phyloP scores from a whole-genome alignment of 1,284 basidiomycete genomes.

The Cutaneotrichosporon sp. region DNA sequence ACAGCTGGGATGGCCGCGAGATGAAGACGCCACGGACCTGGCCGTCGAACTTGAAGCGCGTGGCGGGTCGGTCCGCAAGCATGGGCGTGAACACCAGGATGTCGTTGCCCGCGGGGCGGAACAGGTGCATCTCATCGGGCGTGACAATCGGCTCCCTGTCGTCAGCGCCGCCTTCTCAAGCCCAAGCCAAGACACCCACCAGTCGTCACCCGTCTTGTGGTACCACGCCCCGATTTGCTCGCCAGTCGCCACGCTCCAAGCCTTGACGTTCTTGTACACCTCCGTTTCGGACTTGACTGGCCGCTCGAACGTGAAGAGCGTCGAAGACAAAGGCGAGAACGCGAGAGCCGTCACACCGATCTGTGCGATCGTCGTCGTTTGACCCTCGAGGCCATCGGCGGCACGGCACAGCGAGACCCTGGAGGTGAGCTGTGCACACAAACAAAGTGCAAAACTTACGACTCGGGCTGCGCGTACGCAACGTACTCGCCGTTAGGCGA shows the following conservation, averaged over 20 bases:
- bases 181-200: slow-evolving; percentile 31
- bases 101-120: slow-evolving; percentile 65
- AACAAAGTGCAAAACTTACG: slow-evolving; percentile 56
- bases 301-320: slow-evolving; percentile 91
- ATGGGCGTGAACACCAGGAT: slow-evolving; percentile 72
- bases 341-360: slow-evolving; percentile 76
- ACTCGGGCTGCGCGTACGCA: slow-evolving; percentile 74
- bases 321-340: slow-evolving; percentile 90
- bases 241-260: slow-evolving; percentile 46
- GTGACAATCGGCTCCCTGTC: slow-evolving; percentile 80
- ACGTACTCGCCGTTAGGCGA: slow-evolving; percentile 83
- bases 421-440: slow-evolving; percentile 17
- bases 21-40: slow-evolving; percentile 49
- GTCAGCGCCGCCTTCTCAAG: background rate
- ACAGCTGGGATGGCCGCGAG: slow-evolving; percentile 37
- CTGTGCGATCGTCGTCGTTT: slow-evolving; percentile 48
- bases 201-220: slow-evolving; percentile 49
- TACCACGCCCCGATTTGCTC: slow-evolving; percentile 49
- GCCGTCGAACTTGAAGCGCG: slow-evolving; percentile 47
- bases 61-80: slow-evolving; percentile 36
- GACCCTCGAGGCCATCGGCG: slow-evolving; percentile 34
- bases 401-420: slow-evolving; percentile 44
- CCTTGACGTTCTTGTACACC: slow-evolving; percentile 51
- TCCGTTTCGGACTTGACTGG: slow-evolving; percentile 52
- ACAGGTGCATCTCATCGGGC: slow-evolving; percentile 81